phyloP scores from a whole-genome alignment of 371 early-diverging fungal genomes.

The Rhizopus microsporus region DNA sequence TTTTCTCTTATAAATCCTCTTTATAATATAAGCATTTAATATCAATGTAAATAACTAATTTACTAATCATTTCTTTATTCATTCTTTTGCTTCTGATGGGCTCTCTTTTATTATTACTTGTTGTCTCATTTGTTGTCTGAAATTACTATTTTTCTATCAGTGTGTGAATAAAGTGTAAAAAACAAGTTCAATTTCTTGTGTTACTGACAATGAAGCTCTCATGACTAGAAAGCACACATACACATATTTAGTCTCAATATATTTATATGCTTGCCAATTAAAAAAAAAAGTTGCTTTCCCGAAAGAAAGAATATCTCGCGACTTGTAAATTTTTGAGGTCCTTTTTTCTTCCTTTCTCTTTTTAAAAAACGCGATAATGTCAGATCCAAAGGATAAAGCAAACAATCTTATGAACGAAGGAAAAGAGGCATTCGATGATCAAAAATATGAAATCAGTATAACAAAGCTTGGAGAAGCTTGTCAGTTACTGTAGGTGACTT shows the following conservation, averaged over 20 bases:
- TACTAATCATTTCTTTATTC: too few species aligned
- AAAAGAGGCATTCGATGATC: conserved; percentile 54
- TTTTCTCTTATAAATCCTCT: too few species aligned
- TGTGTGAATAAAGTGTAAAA: too few species aligned
- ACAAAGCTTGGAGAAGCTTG: conserved; percentile 68
- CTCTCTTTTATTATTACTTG: too few species aligned
- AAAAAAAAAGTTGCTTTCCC: too few species aligned
- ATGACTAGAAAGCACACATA: neutral
- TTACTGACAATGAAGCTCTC: too few species aligned
- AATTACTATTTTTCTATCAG: too few species aligned
- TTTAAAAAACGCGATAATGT: conserved; percentile 8
- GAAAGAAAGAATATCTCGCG: neutral
- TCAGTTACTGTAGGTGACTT: conserved; percentile 57
- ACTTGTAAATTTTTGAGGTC: neutral
- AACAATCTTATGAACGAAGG: conserved; percentile 58
- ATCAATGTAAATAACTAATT: too few species aligned
- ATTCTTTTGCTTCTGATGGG: too few species aligned
- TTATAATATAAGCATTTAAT: too few species aligned
- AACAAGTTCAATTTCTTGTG: too few species aligned
- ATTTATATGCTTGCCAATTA: neutral
- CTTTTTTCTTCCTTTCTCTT: conserved; percentile 10
- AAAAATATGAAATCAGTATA: conserved; percentile 62
- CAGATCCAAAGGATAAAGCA: conserved; percentile 18
- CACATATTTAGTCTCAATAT: neutral
- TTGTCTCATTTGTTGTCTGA: too few species aligned